phyloP scores from a whole-genome alignment of 1,284 basidiomycete genomes.

The Trichosporon sp. region DNA sequence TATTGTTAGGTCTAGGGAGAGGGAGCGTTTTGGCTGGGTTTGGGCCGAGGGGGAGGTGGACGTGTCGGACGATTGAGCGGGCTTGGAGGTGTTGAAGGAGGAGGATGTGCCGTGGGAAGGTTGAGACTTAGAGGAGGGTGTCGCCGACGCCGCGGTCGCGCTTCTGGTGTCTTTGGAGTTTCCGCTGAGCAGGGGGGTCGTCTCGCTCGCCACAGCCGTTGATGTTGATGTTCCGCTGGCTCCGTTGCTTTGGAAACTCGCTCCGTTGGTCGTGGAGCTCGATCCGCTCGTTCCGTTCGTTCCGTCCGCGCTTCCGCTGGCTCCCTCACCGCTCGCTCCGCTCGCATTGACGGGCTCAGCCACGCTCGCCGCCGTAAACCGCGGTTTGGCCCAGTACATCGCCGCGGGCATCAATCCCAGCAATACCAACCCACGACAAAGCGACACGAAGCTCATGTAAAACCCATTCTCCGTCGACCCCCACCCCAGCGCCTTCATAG shows the following conservation, averaged over 20 bases:
- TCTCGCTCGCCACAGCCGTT: conserved; percentile 3
- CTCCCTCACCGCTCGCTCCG: no score
- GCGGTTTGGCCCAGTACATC: conserved; percentile 42
- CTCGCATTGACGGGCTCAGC: conserved; percentile 9
- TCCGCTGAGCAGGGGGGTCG: conserved; percentile 5
- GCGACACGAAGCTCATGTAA: conserved; percentile 61
- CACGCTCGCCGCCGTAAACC: conserved; percentile 18
- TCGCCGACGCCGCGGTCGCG: conserved; percentile 6
- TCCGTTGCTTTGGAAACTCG: no score
- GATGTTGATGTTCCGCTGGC: no score
- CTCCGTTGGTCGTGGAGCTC: no score
- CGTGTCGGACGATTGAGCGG: no score
- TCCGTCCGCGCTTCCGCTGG: no score
- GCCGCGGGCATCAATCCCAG: conserved; percentile 58
- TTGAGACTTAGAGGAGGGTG: no score
- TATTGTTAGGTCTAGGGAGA: conserved; percentile 40
- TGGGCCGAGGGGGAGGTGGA: no score
- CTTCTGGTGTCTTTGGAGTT: not conserved
- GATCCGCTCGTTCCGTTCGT: no score
- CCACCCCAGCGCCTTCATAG: conserved; percentile 64
- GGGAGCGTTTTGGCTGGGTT: conserved; percentile 24
- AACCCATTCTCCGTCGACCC: conserved; percentile 71
- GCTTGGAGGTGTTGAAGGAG: no score
- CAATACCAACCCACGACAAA: conserved; percentile 58
- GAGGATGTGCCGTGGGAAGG: no score